Base-by-base conservation (phyloP, 2,329 filamentous ascomycete species). In the Plenodomus tracheiphilus region DNA sequence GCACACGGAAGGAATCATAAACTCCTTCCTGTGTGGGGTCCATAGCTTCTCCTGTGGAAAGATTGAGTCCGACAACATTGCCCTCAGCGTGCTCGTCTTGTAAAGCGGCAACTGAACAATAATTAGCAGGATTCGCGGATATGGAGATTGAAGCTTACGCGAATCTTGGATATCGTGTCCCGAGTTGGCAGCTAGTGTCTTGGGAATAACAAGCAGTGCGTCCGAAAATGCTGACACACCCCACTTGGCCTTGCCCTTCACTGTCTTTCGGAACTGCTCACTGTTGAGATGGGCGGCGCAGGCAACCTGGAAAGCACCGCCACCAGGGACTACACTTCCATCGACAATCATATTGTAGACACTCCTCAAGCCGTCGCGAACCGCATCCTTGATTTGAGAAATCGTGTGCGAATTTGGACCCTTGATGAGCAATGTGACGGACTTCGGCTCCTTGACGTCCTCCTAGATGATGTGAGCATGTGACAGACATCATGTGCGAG, bases 321-420 rank as follows among this genome's bases (percentile, higher is more conserved):
- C 94, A 49, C 94, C 94, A 1, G 94, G 94, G 20, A 99, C 91
- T 17, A 99, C 94, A 61, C 89, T 93, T 76, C 87, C 85, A 73
- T 99, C 94, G n/a, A 97, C 93, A 72, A 99, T 97, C 81, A 96
- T 96, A 81, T 99, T 99, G 84, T 97, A 97, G 41, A 97, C 94
- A 71, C 91, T 96, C 69, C 94, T 85, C 61, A 99, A 82, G 54
- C 94, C 94, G 71, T 99, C 94, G 45, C 94, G 85, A 38, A 97
- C 94, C 2, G 94, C 94, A 71, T 99, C 94, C 59, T 91, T 96
- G 68, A 99, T 91, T 75, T 99, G 94, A 13, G 89, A 86, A 66
- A 99, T 99, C 53, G 93, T 97, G 79, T 99, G 94, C 68, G 86
- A 81, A 76, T 99, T 99, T 56, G 94, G 94, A 19, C 94, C 94